Evolutionary conservation across 345 rosid genomes (phyloP).

Genomic region (Conringia planisiliqua): DNA sequence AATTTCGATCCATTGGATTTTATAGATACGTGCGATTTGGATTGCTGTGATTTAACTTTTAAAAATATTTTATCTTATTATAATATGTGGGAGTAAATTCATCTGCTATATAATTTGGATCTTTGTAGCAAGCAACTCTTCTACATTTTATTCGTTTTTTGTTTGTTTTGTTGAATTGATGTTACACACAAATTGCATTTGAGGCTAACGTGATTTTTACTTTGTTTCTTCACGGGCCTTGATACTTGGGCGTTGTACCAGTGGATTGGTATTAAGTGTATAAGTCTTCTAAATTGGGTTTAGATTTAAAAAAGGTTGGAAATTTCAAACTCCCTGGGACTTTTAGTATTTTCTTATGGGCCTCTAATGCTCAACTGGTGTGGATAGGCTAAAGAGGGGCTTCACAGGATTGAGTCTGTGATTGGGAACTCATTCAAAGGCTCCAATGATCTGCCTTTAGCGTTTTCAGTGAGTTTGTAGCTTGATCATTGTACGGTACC

Average conservation of each 20-base stretch:
- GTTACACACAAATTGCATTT: neutral
- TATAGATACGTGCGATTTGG: constrained; percentile 24
- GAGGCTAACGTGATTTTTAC: neutral
- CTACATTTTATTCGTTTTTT: neutral
- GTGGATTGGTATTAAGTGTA: neutral
- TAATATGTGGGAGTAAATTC: neutral
- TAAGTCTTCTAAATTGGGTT: neutral
- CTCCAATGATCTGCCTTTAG: neutral
- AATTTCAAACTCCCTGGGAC: neutral
- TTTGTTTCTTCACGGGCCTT: neutral
- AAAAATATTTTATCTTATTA: neutral
- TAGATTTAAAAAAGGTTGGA: neutral
- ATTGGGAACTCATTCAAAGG: neutral
- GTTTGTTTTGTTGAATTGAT: neutral
- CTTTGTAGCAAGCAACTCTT: neutral
- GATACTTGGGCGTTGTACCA: neutral
- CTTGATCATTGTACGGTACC: neutral
- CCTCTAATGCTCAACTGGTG: neutral
- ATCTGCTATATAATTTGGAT: neutral
- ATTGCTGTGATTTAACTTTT: neutral
- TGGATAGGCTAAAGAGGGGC: no score
- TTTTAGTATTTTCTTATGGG: neutral
- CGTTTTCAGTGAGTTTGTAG: neutral
- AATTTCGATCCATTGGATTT: constrained; percentile 26
- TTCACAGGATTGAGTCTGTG: neutral